Base-by-base conservation (phyloP, 176 grass and related monocot genomes). In the Pontederia paniculata region DNA sequence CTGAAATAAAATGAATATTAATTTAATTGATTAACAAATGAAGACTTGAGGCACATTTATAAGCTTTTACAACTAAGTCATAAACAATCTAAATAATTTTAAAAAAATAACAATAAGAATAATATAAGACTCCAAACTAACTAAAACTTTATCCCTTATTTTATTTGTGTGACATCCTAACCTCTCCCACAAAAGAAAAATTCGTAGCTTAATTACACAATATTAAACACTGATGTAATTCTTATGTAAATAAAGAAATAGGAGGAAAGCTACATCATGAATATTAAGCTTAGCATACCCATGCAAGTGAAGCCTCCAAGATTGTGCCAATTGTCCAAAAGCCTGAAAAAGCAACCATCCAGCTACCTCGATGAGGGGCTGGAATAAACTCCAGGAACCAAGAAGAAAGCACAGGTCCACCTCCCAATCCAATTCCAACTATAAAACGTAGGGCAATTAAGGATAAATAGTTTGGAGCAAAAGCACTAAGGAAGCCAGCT, bases 361-460 rank as follows among this genome's bases (percentile, higher is more conserved):
- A 97, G 52, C 80, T 87, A 76, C 91, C 91, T 70, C 86, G 77
- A 73, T 68, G 76, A 60, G 91, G 82, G 71, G 91, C 79, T 64
- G 91, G 91, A 73, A 90, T 81, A 65, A 97, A 97, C 76, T 97
- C 91, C 74, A 97, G 67, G 71, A 97, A 97, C 91, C 86, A 97
- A 58, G 91, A 97, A 42, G 78, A 75, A 15, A 97, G 91, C 43
- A 97, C 83, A 43, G 91, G 91, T 45, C 91, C 91, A 63, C 91
- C 91, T 58, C 91, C 91, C 69, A 97, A 78, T 18, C 86, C 91
- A 68, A 97, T 56, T 47, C 91, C 91, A 65, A 97, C 91, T 64
- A 97, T 66, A 73, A 97, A 97, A 58, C 91, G 76, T 42, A 89
- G 60, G 76, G 44, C 48, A 48, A 97, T 74, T 20, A 97, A 74